A percentile compares a stretch with the other conserved stretches of the same genome.
These are phyloP conservation scores for Melaleuca alternifolia DNA, from an alignment of 345 rosid species.

Conservation along the genomic window DNA sequence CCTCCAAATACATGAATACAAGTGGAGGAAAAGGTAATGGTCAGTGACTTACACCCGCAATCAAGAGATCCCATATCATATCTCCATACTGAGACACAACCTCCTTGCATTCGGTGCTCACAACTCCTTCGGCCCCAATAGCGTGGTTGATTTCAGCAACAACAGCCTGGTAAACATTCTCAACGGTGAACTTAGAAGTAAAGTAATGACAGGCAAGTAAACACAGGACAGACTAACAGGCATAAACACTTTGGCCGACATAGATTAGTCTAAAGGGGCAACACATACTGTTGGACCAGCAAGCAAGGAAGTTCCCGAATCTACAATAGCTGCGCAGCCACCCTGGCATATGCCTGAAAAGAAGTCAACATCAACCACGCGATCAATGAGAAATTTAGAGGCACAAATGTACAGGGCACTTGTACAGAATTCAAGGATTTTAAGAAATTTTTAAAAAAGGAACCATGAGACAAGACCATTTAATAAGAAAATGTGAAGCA, in stretches of 20 bases:
- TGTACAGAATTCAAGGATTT: not conserved
- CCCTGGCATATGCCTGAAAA: constrained; percentile 37
- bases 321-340: constrained; percentile 70
- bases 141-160: constrained; percentile 74
- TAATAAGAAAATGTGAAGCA: not conserved
- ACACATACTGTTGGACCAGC: constrained; percentile 67
- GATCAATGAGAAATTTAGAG: not conserved
- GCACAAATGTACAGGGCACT: not conserved
- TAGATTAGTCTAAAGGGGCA: not conserved
- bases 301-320: constrained; percentile 72
- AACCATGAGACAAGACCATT: not conserved
- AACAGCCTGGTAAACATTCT: constrained; percentile 26
- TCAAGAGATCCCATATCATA: constrained; percentile 59
- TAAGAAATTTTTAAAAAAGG: not conserved
- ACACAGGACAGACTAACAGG: not conserved
- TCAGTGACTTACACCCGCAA: constrained; percentile 39
- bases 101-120: constrained; percentile 57
- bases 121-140: constrained; percentile 62
- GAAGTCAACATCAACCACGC: not conserved
- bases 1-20: not conserved
- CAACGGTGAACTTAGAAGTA: not conserved
- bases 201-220: not conserved
- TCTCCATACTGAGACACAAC: constrained; percentile 65
- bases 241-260: not conserved
- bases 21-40: not conserved